Percentiles rank a stretch among this genome's conserved stretches.
Conservation (phyloP, 177 flowering plant species). For the Vitis hybrid region DNA sequence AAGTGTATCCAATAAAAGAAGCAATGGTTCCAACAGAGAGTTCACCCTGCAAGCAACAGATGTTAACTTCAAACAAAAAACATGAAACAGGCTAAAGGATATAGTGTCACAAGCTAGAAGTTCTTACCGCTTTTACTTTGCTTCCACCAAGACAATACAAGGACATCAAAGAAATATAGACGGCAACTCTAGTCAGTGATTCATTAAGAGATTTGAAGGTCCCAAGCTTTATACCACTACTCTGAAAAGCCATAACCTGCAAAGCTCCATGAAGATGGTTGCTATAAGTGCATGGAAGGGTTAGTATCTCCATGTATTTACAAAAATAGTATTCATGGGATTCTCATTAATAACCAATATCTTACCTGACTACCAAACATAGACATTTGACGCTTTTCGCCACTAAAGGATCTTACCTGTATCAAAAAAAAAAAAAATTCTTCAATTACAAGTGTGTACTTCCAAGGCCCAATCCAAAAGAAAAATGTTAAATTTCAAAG, state of each 20-base stretch:
- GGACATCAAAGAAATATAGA: conserved; percentile 85
- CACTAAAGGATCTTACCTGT: conserved; percentile 75
- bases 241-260: conserved; percentile 78
- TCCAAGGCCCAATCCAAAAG: background rate
- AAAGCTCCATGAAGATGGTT: conserved; percentile 15
- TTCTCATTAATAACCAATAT: background rate
- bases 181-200: conserved; percentile 87
- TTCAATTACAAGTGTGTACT: background rate
- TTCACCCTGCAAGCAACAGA: conserved; percentile 69
- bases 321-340: background rate
- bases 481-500: background rate
- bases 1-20: conserved; percentile 95
- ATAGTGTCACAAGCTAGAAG: conserved; percentile 4
- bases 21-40: conserved; percentile 85
- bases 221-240: conserved; percentile 90
- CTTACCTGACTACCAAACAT: conserved; percentile 77
- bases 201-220: conserved; percentile 80
- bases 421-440: background rate
- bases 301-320: conserved; percentile 11
- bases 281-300: conserved; percentile 4
- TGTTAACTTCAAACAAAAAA: background rate
- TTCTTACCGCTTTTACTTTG: conserved; percentile 90
- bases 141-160: conserved; percentile 91
- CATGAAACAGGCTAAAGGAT: background rate
- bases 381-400: conserved; percentile 92